These are phyloP conservation scores for Gnaphalium uliginosum DNA, from an alignment of 129 eudicot genomes.

Conservation along the genomic window DNA sequence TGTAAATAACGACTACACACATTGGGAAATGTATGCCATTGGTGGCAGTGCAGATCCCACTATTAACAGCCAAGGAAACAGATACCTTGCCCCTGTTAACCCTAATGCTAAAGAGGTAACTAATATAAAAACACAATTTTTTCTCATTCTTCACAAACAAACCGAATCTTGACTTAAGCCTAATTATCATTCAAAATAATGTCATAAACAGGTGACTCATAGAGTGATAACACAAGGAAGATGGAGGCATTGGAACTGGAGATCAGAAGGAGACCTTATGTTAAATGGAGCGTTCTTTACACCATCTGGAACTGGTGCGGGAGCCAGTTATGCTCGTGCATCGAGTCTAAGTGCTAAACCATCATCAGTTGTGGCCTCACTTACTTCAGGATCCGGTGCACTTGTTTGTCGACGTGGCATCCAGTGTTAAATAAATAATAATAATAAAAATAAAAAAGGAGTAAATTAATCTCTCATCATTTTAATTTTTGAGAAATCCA, in stretches of 20 bases:
- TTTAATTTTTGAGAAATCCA: constrained; percentile 32
- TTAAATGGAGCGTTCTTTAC: constrained; percentile 86
- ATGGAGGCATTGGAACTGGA: constrained; percentile 94
- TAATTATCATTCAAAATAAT: not conserved
- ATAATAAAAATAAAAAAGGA: constrained; percentile 10
- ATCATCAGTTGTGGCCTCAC: constrained; percentile 68
- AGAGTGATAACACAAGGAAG: constrained; percentile 50
- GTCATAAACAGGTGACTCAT: constrained; percentile 64
- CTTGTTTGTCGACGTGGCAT: constrained; percentile 69
- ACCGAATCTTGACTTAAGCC: not conserved
- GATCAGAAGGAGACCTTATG: constrained; percentile 82
- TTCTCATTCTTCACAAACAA: not conserved
- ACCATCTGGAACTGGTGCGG: constrained; percentile 79
- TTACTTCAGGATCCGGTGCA: constrained; percentile 83
- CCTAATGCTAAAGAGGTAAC: constrained; percentile 76
- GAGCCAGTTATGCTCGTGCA: constrained; percentile 85
- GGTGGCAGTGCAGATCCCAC: constrained; percentile 95
- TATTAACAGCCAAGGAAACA: constrained; percentile 90
- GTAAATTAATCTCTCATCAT: constrained; percentile 29
- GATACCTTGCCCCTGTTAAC: constrained; percentile 74
- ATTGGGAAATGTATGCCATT: constrained; percentile 92
- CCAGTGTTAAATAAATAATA: constrained; percentile 49
- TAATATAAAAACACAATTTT: constrained; percentile 11
- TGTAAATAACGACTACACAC: constrained; percentile 90
- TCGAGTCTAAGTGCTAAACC: constrained; percentile 89